Percentiles rank a stretch among this genome's conserved stretches.
phyloP scores from a whole-genome alignment of 345 rosid genomes.

The Dovyalis caffra region DNA sequence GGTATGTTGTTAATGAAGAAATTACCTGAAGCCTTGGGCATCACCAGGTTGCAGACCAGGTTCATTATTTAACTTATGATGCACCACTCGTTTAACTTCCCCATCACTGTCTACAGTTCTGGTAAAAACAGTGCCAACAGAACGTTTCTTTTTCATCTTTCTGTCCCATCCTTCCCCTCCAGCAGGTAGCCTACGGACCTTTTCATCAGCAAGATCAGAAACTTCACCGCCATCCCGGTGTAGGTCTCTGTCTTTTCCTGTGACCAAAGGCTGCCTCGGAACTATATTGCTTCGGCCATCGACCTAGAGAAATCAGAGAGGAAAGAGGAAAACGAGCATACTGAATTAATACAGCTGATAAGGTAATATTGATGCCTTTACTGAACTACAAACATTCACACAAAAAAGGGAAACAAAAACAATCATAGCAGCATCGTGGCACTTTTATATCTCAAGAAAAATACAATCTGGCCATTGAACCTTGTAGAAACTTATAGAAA shows the following conservation, averaged over 20 bases:
- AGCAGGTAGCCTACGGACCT: slow-evolving; percentile 46
- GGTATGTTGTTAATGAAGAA: neutral
- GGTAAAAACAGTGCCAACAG: slow-evolving; percentile 40
- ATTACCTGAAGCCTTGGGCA: slow-evolving; percentile 46
- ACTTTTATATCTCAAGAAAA: neutral
- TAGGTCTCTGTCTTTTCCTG: slow-evolving; percentile 47
- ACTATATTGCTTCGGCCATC: slow-evolving; percentile 38
- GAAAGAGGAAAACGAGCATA: neutral
- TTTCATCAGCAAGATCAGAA: slow-evolving; percentile 49
- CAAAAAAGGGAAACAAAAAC: neutral
- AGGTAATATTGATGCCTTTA: neutral
- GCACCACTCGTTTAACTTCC: slow-evolving; percentile 37
- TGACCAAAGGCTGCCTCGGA: slow-evolving; percentile 34
- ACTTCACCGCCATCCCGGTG: slow-evolving; percentile 39
- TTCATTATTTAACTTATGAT: slow-evolving; percentile 42
- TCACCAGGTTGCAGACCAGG: slow-evolving; percentile 37
- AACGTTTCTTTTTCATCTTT: slow-evolving; percentile 54
- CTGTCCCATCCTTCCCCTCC: slow-evolving; percentile 66
- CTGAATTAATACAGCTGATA: neutral
- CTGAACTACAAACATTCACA: neutral
- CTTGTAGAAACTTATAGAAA: neutral
- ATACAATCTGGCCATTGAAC: neutral
- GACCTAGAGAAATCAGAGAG: slow-evolving; percentile 27
- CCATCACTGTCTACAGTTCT: slow-evolving; percentile 46
- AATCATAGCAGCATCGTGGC: neutral